Evolutionary conservation across 345 rosid genomes (phyloP), one percentile per base, ranked within the genome.

Genomic region (Bruguiera parviflora): DNA sequence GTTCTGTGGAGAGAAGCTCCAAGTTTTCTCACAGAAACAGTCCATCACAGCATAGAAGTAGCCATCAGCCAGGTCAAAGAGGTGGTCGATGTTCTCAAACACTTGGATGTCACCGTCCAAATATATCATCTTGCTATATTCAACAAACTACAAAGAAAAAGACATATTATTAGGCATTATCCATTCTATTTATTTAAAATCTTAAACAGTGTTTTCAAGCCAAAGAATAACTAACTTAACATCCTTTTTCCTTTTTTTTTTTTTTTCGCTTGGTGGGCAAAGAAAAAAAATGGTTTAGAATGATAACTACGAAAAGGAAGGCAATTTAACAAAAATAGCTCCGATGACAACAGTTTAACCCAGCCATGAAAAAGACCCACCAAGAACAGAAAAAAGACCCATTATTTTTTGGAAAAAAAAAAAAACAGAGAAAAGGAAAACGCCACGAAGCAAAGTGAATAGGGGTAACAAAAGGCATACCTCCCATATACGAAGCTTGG

Each of bases 91-190:
- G 70, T 86, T 91, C 5, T 86, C 91, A 55, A 65, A 91, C 18
- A 89, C 96, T 82, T 91, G 91, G 49, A 91, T 91, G 58, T 91
- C 97, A 4, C 89, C 97, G 51, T 89, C 97, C 66, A 91, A 70
- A 67, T 91, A 91, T 9, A 91, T 70, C 92, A 91, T 88, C 95
- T 86, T 89, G 79, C 79, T 83, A 0, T 64, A 71, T 78, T 89
- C 91, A 78, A 76, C 84, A 67, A 91, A 87, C 91, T 89, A 75
- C 69, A 72, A 47, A 3, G 51, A 67, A 81, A 64, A 43, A 43
- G 16, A 43, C 16, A 43, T 0, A 43, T 11, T 43, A 43, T 43
- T 43, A 43, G 0, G 3, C 16, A 11, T 43, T 13, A 43, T 43
- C 16, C 47, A 43, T 43, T 43, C 16, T 13, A 43, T 43, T 43